Percentiles rank a stretch among this genome's conserved stretches.
These are phyloP conservation scores for Symbiodinium natans DNA, from an alignment of 73 alveolate genomes.

Conservation along the genomic window DNA sequence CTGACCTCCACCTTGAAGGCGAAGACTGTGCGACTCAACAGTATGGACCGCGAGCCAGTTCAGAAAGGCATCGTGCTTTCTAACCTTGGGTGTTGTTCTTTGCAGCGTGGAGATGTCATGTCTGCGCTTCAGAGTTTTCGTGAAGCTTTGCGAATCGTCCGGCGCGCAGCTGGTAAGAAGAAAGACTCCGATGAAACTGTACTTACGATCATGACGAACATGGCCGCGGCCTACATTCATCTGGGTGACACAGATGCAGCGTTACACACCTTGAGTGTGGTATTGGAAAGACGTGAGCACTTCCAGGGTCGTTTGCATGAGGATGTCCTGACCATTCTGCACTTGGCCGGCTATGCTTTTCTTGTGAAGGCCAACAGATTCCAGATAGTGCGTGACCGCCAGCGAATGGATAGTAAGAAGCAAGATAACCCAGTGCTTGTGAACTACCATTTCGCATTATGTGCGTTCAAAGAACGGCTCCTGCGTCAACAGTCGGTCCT, in stretches of 20 bases:
- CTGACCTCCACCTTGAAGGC: slow-evolving; percentile 56
- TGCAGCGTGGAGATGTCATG: slow-evolving; percentile 70
- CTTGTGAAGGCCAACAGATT: slow-evolving; percentile 63
- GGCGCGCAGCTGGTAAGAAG: background rate
- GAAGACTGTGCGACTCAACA: slow-evolving; percentile 28
- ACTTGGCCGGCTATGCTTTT: slow-evolving; percentile 47
- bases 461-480: slow-evolving; percentile 70
- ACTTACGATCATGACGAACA: slow-evolving; percentile 37
- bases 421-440: slow-evolving; percentile 49
- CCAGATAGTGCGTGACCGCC: slow-evolving; percentile 55
- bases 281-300: slow-evolving; percentile 35
- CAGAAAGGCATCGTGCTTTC: slow-evolving; percentile 59
- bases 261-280: slow-evolving; percentile 14
- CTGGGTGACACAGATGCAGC: slow-evolving; percentile 73
- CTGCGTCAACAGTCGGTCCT: slow-evolving; percentile 49
- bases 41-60: slow-evolving; percentile 53
- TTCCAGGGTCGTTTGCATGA: slow-evolving; percentile 44
- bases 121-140: slow-evolving; percentile 38
- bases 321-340: slow-evolving; percentile 42
- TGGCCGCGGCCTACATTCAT: slow-evolving; percentile 22
- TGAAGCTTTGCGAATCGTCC: slow-evolving; percentile 37
- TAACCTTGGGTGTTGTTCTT: slow-evolving; percentile 42
- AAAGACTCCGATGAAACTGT: background rate
- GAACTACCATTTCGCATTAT: slow-evolving; percentile 45
- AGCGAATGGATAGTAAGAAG: slow-evolving; percentile 68